Evolutionary conservation across 352 stramenopile species (phyloP), one percentile per base, ranked within the genome.

Genomic region (Globisporangium solare): DNA sequence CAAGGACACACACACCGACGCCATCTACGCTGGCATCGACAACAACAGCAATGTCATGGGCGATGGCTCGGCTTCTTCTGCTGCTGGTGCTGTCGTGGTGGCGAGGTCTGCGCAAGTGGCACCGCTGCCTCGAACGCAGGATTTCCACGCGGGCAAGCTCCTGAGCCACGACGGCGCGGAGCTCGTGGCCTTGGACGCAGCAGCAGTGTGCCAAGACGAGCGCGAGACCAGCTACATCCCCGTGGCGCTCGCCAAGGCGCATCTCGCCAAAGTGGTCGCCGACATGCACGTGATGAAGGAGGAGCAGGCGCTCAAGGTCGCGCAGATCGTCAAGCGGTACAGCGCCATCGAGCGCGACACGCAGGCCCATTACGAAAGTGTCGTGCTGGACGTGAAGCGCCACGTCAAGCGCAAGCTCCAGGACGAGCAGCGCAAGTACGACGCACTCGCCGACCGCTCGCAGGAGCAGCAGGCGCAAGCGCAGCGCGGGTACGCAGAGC

Each of bases 211-310:
- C 1, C 56, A 62, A 3, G 71, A 74, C 56, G 53, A 68, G 8
- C 74, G 88, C 37, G 74, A 83, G 60, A 58, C 64, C 13, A 64
- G 39, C 51, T 94, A 92, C 58, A 92, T 94, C 37, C 83, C 83
- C 4, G 83, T 91, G 46, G 62, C 74, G 1, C 63, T 94, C 0
- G 84, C 84, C 12, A 69, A 70, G 14, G 51, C 63, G 5, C 80
- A 93, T 47, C 47, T 94, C 6, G 59, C 66, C 7, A 75, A 76
- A n/a, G 84, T 91, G 4, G 84, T 94, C 22, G 52, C 72, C 5
- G 84, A 92, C 41, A 92, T 94, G 79, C 81, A 87, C 61, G 46
- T 61, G 41, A 84, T 92, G 70, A 89, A 94, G 61, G 67, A 75
- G 24, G 71, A 89, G 12, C 82, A 92, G 32, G 58, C 74, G 1